These are phyloP conservation scores for Trichoderma sp. DNA, from an alignment of 2,329 filamentous ascomycete genomes.

Conservation along the genomic window DNA sequence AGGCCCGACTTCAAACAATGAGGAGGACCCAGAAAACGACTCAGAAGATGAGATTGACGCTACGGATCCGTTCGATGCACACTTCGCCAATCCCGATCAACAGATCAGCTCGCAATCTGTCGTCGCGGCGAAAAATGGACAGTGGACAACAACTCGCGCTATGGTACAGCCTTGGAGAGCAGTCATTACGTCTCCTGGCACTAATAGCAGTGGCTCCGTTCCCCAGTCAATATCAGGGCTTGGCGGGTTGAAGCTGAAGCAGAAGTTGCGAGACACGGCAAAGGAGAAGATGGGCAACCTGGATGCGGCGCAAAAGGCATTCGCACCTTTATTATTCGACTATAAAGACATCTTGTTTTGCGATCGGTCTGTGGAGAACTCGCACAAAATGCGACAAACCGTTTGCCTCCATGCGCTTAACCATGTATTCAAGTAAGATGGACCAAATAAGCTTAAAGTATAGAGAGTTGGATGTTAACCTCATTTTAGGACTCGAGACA, in stretches of 20 bases:
- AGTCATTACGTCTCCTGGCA: constrained; percentile 46
- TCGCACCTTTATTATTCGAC: constrained; percentile 72
- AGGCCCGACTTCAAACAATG: constrained; percentile 19
- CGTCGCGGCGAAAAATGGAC: constrained; percentile 45
- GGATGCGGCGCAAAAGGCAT: constrained; percentile 56
- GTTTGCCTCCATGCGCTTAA: constrained; percentile 83
- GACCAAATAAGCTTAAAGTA: background rate
- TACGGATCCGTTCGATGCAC: constrained; percentile 73
- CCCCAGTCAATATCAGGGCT: constrained; percentile 37
- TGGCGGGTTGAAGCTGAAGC: constrained; percentile 62
- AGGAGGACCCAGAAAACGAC: constrained; percentile 33
- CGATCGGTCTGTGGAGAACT: constrained; percentile 66
- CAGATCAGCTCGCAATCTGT: constrained; percentile 54
- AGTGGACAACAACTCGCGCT: constrained; percentile 51
- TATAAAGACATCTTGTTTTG: constrained; percentile 81
- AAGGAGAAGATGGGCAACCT: constrained; percentile 55
- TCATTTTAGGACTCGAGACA: constrained; percentile 67
- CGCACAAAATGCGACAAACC: constrained; percentile 65
- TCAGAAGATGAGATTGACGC: constrained; percentile 53
- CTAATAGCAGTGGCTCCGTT: constrained; percentile 32
- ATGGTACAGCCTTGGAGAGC: constrained; percentile 47
- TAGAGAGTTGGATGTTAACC: constrained; percentile 12
- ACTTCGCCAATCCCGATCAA: constrained; percentile 70
- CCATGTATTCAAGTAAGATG: constrained; percentile 75
- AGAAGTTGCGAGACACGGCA: constrained; percentile 59